phyloP scores from a whole-genome alignment of 225 moss, liverwort and hornwort genomes.

The Sphagnum contortum region DNA sequence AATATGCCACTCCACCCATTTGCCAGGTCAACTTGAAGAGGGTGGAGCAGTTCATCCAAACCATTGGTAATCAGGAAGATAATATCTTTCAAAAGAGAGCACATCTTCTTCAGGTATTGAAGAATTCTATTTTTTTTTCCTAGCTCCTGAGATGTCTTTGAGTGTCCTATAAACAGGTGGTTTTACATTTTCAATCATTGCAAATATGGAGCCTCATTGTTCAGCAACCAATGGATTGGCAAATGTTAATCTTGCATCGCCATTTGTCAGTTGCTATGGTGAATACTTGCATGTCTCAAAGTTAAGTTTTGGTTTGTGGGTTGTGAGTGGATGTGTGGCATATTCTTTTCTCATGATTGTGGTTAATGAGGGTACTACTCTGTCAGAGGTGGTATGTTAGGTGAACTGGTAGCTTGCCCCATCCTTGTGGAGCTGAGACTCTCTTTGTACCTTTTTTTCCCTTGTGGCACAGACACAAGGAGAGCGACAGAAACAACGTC shows the following conservation, averaged over 20 bases:
- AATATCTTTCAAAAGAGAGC: conserved; percentile 94
- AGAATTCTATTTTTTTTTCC: neutral
- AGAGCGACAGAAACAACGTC: conserved; percentile 83
- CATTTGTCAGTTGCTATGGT: neutral
- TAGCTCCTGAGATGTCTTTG: neutral
- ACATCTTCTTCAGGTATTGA: conserved; percentile 76
- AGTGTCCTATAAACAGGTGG: no score
- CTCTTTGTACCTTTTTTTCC: conserved; percentile 2
- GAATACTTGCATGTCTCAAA: no score
- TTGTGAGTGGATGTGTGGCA: no score
- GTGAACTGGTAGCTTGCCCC: no score
- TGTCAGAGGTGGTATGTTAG: no score
- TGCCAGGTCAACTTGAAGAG: conserved; percentile 76
- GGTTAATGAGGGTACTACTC: no score
- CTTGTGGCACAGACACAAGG: conserved; percentile 63
- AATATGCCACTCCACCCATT: neutral
- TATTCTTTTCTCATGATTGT: no score
- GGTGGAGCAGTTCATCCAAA: conserved; percentile 79
- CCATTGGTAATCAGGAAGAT: conserved; percentile 74
- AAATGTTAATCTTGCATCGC: no score
- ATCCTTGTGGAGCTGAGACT: neutral
- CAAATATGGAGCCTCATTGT: neutral
- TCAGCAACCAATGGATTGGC: no score
- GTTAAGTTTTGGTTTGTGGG: no score
- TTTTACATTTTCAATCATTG: neutral